A percentile compares a stretch with the other conserved stretches of the same genome.
phyloP scores from a whole-genome alignment of 129 eudicot species.

The Pseudognaphalium luteoalbum region DNA sequence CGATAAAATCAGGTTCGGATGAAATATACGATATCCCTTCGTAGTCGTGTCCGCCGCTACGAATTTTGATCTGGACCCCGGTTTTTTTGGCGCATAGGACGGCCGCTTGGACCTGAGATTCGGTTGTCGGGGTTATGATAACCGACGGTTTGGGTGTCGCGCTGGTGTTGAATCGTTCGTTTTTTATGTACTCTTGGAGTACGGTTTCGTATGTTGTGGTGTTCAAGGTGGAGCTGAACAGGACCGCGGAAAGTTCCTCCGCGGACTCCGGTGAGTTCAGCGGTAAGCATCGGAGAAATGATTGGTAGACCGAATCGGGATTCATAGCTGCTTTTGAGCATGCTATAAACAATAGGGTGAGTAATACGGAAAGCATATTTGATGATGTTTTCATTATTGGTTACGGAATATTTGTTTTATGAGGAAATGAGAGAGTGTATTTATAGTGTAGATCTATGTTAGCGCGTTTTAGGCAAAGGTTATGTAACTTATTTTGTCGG shows the following conservation, averaged over 20 bases:
- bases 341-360: constrained; percentile 5
- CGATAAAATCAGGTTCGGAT: constrained; percentile 33
- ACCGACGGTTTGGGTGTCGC: constrained; percentile 31
- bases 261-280: constrained; percentile 25
- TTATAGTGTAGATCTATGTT: constrained; percentile 26
- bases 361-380: constrained; percentile 16
- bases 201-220: constrained; percentile 27
- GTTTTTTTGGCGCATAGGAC: constrained; percentile 30
- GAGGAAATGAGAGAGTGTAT: not conserved
- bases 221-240: constrained; percentile 30
- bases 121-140: constrained; percentile 33
- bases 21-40: constrained; percentile 50
- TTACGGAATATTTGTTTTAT: not conserved
- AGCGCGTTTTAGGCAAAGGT: constrained; percentile 13
- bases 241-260: constrained; percentile 12
- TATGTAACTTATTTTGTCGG: not conserved
- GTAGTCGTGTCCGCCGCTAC: constrained; percentile 60
- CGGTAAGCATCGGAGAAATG: constrained; percentile 31
- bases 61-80: constrained; percentile 38
- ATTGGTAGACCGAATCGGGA: constrained; percentile 26
- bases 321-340: constrained; percentile 16
- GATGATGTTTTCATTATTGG: constrained; percentile 18
- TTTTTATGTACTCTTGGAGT: constrained; percentile 34
- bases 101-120: constrained; percentile 30
- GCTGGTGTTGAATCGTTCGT: constrained; percentile 27